Evolutionary conservation across 2,329 filamentous ascomycete genomes (phyloP).

Genomic region (Raffaelea albimanens): DNA sequence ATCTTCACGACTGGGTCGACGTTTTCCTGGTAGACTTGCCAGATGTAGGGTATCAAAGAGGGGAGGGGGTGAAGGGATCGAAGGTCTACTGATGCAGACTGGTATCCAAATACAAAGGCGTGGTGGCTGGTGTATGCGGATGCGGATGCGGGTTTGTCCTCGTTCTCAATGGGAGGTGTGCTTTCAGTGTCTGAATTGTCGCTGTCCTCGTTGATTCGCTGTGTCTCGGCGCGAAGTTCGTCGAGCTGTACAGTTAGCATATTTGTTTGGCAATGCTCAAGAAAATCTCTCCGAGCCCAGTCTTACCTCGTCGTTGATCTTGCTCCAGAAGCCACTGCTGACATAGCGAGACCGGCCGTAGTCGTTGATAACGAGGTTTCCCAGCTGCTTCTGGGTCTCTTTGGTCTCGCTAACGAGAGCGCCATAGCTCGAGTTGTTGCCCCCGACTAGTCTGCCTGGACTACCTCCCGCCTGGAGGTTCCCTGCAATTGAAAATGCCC

Average conservation of each 20-base stretch:
- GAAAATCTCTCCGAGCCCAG: too few relatives aligned
- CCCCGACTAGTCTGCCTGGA: constrained; percentile 11
- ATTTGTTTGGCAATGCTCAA: too few relatives aligned
- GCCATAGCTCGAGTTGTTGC: constrained; percentile 11
- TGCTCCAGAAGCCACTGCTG: constrained; percentile 69
- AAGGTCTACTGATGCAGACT: constrained; percentile 56
- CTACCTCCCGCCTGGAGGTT: constrained; percentile 2
- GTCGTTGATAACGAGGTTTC: constrained; percentile 61
- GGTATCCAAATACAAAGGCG: constrained; percentile 64
- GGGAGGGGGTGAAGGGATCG: constrained; percentile 39
- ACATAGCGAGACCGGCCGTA: constrained; percentile 61
- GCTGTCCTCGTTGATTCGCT: constrained; percentile 41
- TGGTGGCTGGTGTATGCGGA: too few relatives aligned
- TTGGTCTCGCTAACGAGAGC: constrained; percentile 16
- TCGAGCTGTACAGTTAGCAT: constrained; percentile 22
- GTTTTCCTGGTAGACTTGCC: constrained; percentile 41
- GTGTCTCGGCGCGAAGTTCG: constrained; percentile 39
- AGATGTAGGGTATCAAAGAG: constrained; percentile 44
- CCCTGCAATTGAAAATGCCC: constrained; percentile 6
- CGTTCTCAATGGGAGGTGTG: constrained; percentile 34
- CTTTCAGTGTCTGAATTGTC: constrained; percentile 53
- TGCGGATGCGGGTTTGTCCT: constrained; percentile 22
- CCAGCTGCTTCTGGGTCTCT: constrained; percentile 45
- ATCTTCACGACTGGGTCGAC: constrained; percentile 34
- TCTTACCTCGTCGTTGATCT: constrained; percentile 62